Base-by-base conservation (phyloP, 2,329 filamentous ascomycete species). In the Nigrograna mackinnonii region DNA sequence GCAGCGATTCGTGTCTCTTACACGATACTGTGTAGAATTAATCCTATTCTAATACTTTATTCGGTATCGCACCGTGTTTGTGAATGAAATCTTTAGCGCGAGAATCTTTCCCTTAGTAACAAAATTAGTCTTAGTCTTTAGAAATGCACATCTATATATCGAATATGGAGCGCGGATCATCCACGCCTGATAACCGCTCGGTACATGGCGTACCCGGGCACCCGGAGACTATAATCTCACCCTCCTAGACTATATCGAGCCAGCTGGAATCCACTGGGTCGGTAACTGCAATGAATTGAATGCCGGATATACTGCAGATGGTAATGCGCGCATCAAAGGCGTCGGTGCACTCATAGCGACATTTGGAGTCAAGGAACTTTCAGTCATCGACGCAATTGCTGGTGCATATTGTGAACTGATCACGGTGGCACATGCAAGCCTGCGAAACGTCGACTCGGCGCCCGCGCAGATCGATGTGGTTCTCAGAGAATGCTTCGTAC, bases 351-450 rank as follows among this genome's bases (percentile, higher is more conserved):
- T 90, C 38, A 68, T 90, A 54, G 90, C 87, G 30, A 89, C 86
- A 1, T 90, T 90, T 49, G 87, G 87, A 38, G 85, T 89, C 4
- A 86, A 75, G 6, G 76, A 79, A 55, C 60, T 77, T 16, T 88
- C 85, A 2, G 84, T 85, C 38, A 73, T 89, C 58, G 88, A 89
- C 57, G 86, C 83, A 33, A 67, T 89, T 41, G 86, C 86, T 4
- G 87, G 86, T 14, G 80, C 85, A 33, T 89, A 80, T 68, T 84
- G 84, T 1, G 87, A 91, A 67, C 79, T 81, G 55, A 83, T 64
- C 35, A 54, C 52, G 7, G 54, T 47, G 3, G 58, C 54, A 16
- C 31, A 33, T 9, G 50, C 45, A 4, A 50, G 54, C 3, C 44
- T 60, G 7, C 39, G 63, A 7, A 31, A 42, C 7, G 28, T 46